Evolutionary conservation across 352 stramenopile genomes (phyloP).

Genomic region (Pythium periplocum): DNA sequence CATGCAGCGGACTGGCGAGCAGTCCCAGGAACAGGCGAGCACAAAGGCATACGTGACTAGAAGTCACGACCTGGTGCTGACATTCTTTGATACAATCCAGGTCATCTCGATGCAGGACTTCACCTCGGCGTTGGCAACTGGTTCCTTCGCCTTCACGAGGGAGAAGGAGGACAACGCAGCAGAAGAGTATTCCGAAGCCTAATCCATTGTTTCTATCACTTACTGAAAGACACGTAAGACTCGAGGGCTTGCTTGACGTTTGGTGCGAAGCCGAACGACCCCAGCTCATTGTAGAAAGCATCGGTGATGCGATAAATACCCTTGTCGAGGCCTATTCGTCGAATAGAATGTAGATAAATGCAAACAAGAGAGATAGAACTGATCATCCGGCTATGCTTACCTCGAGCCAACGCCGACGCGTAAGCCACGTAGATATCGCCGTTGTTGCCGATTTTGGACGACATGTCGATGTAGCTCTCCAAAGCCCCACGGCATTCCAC

Average conservation of each 20-base stretch:
- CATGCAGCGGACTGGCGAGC: slow-evolving; percentile 44
- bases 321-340: slow-evolving; percentile 53
- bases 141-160: slow-evolving; percentile 13
- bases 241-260: slow-evolving; percentile 42
- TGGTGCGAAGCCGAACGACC: slow-evolving; percentile 44
- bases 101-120: slow-evolving; percentile 23
- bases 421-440: slow-evolving; percentile 62
- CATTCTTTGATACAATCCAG: neutral
- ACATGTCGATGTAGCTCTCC: slow-evolving; percentile 64
- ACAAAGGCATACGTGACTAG: no score
- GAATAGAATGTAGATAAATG: neutral
- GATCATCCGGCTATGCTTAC: slow-evolving; percentile 12
- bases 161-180: neutral
- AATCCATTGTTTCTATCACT: slow-evolving; percentile 3
- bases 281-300: slow-evolving; percentile 57
- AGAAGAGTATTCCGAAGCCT: neutral
- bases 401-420: slow-evolving; percentile 49
- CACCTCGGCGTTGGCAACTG: slow-evolving; percentile 8
- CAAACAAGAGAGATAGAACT: neutral
- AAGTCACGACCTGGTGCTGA: no score
- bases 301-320: slow-evolving; percentile 75
- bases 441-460: slow-evolving; percentile 49
- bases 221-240: slow-evolving; percentile 37
- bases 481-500: slow-evolving; percentile 61
- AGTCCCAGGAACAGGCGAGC: slow-evolving; percentile 6